Evolutionary conservation across 129 eudicot species (phyloP).

Genomic region (Gnaphalium uliginosum): DNA sequence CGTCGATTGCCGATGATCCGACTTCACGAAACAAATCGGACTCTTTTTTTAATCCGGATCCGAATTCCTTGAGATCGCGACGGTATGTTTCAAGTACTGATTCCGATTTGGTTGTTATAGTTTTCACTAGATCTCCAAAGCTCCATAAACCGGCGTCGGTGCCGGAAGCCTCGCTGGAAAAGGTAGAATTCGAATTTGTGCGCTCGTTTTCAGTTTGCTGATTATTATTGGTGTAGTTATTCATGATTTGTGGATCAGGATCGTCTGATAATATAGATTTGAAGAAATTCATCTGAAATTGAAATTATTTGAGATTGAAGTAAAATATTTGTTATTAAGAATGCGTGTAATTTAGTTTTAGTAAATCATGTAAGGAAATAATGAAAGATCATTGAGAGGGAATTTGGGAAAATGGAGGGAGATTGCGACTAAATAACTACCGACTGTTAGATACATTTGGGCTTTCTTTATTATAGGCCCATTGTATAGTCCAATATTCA

Average conservation of each 20-base stretch:
- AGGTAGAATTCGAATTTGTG: constrained; percentile 16
- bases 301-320: constrained; percentile 7
- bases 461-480: no score
- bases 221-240: constrained; percentile 27
- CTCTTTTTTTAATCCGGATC: constrained; percentile 67
- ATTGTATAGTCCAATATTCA: no score
- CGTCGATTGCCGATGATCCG: constrained; percentile 67
- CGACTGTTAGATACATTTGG: no score
- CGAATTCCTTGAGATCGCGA: constrained; percentile 75
- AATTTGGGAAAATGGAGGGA: no score
- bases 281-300: constrained; percentile 65
- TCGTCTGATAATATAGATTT: constrained; percentile 69
- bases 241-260: constrained; percentile 38
- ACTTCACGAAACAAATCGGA: constrained; percentile 65
- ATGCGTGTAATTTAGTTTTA: constrained; percentile 15
- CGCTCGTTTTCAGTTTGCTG: constrained; percentile 18
- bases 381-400: not conserved
- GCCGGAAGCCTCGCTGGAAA: constrained; percentile 16
- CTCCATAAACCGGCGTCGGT: constrained; percentile 42
- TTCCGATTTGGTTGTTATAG: constrained; percentile 60
- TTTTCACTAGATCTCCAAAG: constrained; percentile 71
- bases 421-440: no score
- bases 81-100: constrained; percentile 69
- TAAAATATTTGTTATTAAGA: not conserved
- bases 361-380: constrained; percentile 15